Evolutionary conservation across 345 rosid genomes (phyloP).

Genomic region (Triadica sebifera): DNA sequence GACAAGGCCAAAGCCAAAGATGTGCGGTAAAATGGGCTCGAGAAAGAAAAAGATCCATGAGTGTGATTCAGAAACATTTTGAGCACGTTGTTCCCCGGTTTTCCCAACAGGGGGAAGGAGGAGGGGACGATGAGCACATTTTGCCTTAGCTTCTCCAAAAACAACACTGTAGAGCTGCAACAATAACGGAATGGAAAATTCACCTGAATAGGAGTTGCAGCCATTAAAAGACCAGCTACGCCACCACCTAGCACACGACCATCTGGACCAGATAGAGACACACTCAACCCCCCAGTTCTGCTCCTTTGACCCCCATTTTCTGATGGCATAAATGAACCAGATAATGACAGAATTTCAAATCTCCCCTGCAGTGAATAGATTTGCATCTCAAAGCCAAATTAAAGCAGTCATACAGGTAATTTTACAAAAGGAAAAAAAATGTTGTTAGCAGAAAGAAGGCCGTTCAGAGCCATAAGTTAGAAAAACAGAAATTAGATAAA

Average conservation of each 20-base stretch:
- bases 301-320: conserved; percentile 66
- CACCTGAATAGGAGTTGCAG: conserved; percentile 93
- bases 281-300: conserved; percentile 76
- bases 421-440: background rate
- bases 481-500: background rate
- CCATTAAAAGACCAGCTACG: conserved; percentile 78
- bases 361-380: conserved; percentile 54
- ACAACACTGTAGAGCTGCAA: background rate
- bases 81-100: background rate
- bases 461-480: background rate
- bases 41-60: background rate
- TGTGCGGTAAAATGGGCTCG: background rate
- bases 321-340: conserved; percentile 76
- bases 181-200: background rate
- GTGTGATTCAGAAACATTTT: too few species aligned
- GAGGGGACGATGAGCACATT: too few species aligned
- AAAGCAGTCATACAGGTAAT: background rate
- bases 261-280: conserved; percentile 81
- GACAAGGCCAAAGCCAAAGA: background rate
- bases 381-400: conserved; percentile 1
- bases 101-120: too few species aligned
- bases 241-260: conserved; percentile 87
- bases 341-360: conserved; percentile 77
- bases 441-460: background rate
- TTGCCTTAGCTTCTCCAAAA: background rate